These are phyloP conservation scores for Nephelium lappaceum DNA, from an alignment of 345 rosid species.

Conservation along the genomic window DNA sequence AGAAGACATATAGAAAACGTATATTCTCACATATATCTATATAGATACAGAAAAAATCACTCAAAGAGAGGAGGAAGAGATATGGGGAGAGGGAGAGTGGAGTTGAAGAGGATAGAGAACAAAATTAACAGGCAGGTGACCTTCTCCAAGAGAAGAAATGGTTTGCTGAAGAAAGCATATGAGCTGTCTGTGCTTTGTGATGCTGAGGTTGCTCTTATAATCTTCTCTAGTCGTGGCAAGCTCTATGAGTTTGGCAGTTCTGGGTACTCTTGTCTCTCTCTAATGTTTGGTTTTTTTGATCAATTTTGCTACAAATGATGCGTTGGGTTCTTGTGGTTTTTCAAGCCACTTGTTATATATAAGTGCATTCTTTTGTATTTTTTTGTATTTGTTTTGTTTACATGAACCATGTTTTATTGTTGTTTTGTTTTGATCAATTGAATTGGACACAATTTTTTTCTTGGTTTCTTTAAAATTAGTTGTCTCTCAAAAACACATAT, in stretches of 20 bases:
- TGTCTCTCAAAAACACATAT: neutral
- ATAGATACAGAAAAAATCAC: neutral
- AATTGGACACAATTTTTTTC: neutral
- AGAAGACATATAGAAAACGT: neutral
- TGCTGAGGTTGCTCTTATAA: conserved; percentile 80
- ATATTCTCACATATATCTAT: neutral
- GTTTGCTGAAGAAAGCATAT: conserved; percentile 79
- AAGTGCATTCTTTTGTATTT: no score
- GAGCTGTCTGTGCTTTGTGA: conserved; percentile 88
- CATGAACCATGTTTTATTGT: neutral
- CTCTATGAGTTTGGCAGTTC: conserved; percentile 77
- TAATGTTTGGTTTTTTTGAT: neutral
- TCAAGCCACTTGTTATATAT: no score
- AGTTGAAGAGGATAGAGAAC: conserved; percentile 88
- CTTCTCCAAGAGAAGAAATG: conserved; percentile 81
- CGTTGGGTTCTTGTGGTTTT: neutral
- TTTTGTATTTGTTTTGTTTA: neutral
- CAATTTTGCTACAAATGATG: neutral
- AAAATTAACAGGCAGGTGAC: conserved; percentile 88
- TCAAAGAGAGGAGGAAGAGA: conserved; percentile 9
- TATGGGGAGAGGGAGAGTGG: conserved; percentile 95
- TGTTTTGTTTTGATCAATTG: neutral
- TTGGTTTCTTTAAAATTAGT: neutral
- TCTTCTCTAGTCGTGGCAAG: conserved; percentile 91
- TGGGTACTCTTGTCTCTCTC: conserved; percentile 31